A percentile compares a stretch with the other conserved stretches of the same genome.
phyloP scores from a whole-genome alignment of 139 green algal genomes.

The Tetratostichococcus sp. region DNA sequence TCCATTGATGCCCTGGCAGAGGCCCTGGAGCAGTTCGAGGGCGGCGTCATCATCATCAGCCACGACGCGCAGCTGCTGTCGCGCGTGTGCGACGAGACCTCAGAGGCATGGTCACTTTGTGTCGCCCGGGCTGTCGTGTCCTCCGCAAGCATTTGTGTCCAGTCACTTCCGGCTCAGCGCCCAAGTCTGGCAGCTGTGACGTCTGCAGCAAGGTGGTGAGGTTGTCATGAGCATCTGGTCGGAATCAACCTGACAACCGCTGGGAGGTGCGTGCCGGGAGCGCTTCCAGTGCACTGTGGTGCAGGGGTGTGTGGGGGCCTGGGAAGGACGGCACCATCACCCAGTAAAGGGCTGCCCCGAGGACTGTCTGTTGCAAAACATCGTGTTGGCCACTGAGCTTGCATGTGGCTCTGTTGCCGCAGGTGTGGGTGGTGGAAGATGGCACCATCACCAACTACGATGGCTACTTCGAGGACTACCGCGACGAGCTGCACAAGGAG shows the following conservation, averaged over 20 bases:
- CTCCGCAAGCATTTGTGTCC: not conserved
- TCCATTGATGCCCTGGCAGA: slow-evolving; percentile 94
- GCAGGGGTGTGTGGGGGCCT: not conserved
- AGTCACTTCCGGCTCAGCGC: too few relatives aligned
- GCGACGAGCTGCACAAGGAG: slow-evolving; percentile 86
- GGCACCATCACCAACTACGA: slow-evolving; percentile 80
- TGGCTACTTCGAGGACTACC: slow-evolving; percentile 85
- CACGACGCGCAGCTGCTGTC: slow-evolving; percentile 95
- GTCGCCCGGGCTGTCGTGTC: not conserved
- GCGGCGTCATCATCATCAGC: slow-evolving; percentile 94
- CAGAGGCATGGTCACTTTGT: slow-evolving; percentile 55
- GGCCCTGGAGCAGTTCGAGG: slow-evolving; percentile 87
- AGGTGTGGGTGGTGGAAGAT: slow-evolving; percentile 98
- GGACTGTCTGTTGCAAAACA: too few relatives aligned
- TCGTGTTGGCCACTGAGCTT: too few relatives aligned
- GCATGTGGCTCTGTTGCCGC: not conserved
- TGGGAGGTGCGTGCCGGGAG: too few relatives aligned
- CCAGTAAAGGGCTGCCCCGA: too few relatives aligned
- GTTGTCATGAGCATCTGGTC: too few relatives aligned
- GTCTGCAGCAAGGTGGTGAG: too few relatives aligned
- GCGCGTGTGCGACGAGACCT: slow-evolving; percentile 79
- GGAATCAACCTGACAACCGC: too few relatives aligned
- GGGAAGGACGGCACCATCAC: too few relatives aligned
- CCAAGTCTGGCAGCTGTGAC: too few relatives aligned
- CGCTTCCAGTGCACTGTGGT: not conserved